phyloP scores from a whole-genome alignment of 345 rosid genomes.

The Euphorbia tirucalli region DNA sequence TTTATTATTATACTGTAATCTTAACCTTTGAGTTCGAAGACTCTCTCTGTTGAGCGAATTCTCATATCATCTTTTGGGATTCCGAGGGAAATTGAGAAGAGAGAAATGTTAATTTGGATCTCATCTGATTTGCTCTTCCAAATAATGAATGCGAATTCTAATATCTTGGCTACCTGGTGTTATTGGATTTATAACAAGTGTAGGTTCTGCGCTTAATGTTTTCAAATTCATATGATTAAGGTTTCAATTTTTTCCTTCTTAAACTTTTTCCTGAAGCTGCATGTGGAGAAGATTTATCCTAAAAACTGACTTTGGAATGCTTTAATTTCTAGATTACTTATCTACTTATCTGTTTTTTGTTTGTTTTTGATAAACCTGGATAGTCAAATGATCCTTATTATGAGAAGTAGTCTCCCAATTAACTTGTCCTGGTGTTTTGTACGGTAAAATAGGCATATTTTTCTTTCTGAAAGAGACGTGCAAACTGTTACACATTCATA shows the following conservation, averaged over 20 bases:
- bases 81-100: background rate
- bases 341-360: background rate
- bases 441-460: background rate
- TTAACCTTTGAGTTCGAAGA: background rate
- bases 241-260: background rate
- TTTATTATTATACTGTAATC: background rate
- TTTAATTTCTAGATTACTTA: background rate
- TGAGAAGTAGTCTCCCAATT: background rate
- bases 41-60: background rate
- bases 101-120: slow-evolving; percentile 8
- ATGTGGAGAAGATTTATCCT: background rate
- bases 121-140: slow-evolving; percentile 3
- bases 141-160: slow-evolving; percentile 3
- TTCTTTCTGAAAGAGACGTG: background rate
- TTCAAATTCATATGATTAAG: background rate
- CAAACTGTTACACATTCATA: background rate
- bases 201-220: background rate
- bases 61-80: background rate
- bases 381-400: background rate
- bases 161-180: slow-evolving; percentile 4
- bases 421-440: background rate
- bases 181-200: slow-evolving; percentile 3
- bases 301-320: background rate
- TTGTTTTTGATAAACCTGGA: background rate
- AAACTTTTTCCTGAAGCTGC: background rate